These are phyloP conservation scores for Picocystis salinarum DNA, from an alignment of 139 green algal species.

Conservation along the genomic window DNA sequence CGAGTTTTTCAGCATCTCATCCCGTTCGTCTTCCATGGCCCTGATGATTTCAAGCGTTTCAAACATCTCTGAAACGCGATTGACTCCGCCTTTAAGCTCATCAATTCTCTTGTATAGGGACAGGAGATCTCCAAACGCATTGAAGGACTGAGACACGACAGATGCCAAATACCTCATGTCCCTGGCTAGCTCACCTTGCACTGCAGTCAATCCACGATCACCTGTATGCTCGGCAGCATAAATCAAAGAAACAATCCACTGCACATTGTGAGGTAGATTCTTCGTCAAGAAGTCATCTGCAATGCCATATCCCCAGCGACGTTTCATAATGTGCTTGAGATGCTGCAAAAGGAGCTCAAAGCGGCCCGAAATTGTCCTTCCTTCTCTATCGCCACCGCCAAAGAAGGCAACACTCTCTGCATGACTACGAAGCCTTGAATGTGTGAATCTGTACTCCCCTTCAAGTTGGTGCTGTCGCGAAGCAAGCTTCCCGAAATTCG, in stretches of 20 bases:
- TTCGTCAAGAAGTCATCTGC: conserved; percentile 64
- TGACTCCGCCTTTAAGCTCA: conserved; percentile 64
- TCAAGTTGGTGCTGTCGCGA: conserved; percentile 6
- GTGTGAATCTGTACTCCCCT: conserved; percentile 15
- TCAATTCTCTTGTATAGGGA: conserved; percentile 90
- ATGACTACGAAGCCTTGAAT: conserved; percentile 29
- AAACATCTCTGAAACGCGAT: conserved; percentile 72
- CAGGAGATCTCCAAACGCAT: conserved; percentile 78
- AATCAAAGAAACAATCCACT: conserved; percentile 50
- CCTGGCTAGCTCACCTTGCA: conserved; percentile 38
- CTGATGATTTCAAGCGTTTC: conserved; percentile 36
- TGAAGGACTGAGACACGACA: conserved; percentile 50
- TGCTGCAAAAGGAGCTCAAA: conserved; percentile 23
- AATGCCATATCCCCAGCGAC: conserved; percentile 33
- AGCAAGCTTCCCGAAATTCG: conserved; percentile 31
- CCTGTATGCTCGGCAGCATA: conserved; percentile 32
- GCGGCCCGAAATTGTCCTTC: conserved; percentile 9
- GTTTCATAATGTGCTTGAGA: conserved; percentile 10
- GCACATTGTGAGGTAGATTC: conserved; percentile 60
- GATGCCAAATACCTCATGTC: conserved; percentile 54
- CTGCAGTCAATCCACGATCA: conserved; percentile 1
- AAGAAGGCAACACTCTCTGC: conserved; percentile 49
- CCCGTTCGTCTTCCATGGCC: conserved; percentile 16
- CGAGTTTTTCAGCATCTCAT: conserved; percentile 30
- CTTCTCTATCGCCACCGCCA: conserved; percentile 33